Evolutionary conservation across 495 filamentous ascomycete species (phyloP), one percentile per base, ranked within the genome.

Genomic region (Hypoxylon subgilvum): DNA sequence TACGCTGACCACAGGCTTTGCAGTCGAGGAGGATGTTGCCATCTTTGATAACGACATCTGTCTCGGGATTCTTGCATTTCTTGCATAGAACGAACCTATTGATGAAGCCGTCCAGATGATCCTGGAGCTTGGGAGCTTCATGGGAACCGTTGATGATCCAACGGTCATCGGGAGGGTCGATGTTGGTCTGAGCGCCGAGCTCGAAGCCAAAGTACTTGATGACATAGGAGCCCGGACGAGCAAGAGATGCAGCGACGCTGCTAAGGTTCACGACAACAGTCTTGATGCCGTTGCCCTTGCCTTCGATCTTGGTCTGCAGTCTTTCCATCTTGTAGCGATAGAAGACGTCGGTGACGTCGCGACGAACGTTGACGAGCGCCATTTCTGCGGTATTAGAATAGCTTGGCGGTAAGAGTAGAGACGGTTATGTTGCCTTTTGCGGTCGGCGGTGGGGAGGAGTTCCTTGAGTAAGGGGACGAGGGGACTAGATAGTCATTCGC

Each of bases 171-270:
- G 89, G 83, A 47, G 94, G 94, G 74, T 96, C 94, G 57, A 88
- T 92, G 74, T 96, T 98, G 78, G 95, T 96, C 78, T 97, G 94
- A 51, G 94, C 94, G 68, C 94, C 94, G 14, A 98, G 86, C 76
- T 98, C 94, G 69, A 98, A 98, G 56, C 95, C 94, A 71, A 98
- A 98, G 82, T 96, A 98, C 79, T 98, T 98, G 86, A 98, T 97
- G 68, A 98, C 85, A 69, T 96, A 96, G 61, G 89, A 81, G 52
- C 93, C 90, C 58, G 92, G 92, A 69, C 94, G 94, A 67, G 89
- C 91, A 62, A 98, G 84, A 41, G 92, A 96, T 66, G 88, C 80
- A 65, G 94, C 91, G 66, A 98, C 92, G 74, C 92, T 95, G 84
- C 88, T 90, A 67, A 98, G 74, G 76, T 98, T 98, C 85, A 94